Evolutionary conservation across 257 asterid genomes (phyloP).

Genomic region (Solanum sitiens): DNA sequence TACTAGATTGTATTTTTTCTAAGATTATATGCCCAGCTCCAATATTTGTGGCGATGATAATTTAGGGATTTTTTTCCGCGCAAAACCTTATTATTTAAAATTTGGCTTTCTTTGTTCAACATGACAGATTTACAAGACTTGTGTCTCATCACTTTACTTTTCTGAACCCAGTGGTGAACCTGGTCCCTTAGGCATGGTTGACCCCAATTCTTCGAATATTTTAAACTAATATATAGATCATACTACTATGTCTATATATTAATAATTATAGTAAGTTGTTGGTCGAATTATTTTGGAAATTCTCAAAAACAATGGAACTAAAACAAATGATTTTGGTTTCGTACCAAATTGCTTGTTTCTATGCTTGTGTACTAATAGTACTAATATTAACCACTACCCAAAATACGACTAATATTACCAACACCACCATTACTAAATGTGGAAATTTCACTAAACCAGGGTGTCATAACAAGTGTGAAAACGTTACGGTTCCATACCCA

Average conservation of each 20-base stretch:
- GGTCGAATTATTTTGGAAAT: background rate
- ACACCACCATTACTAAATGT: too few relatives aligned
- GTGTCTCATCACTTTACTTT: too few relatives aligned
- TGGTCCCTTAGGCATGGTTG: background rate
- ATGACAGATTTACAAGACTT: too few relatives aligned
- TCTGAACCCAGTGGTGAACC: too few relatives aligned
- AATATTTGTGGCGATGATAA: background rate
- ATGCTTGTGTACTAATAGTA: background rate
- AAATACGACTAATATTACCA: background rate
- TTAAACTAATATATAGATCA: background rate
- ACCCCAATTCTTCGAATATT: background rate
- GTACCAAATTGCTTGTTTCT: background rate
- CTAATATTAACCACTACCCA: background rate
- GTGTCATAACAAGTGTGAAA: conserved; percentile 34
- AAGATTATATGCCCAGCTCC: background rate
- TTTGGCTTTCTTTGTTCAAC: too few relatives aligned
- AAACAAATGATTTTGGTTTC: background rate
- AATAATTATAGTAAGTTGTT: background rate
- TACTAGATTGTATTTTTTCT: background rate
- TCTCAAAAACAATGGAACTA: background rate
- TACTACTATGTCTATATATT: background rate
- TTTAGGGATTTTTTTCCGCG: too few relatives aligned
- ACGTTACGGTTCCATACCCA: conserved; percentile 31
- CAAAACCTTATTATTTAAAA: background rate
- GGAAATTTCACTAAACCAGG: conserved; percentile 3